phyloP scores from a whole-genome alignment of 1,139 yeast species.

The Debaryomyces coudertii region DNA sequence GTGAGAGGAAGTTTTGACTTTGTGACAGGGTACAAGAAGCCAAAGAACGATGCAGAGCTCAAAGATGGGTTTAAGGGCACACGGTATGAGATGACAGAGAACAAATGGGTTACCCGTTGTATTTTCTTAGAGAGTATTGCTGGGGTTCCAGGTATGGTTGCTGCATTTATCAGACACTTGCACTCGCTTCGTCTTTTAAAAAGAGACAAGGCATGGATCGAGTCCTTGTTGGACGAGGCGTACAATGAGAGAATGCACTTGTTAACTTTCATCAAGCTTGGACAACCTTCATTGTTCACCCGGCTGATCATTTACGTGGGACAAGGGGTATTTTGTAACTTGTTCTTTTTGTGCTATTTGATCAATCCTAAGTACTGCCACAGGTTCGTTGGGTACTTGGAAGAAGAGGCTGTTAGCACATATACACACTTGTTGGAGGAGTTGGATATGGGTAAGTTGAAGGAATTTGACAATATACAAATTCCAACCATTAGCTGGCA shows the following conservation, averaged over 20 bases:
- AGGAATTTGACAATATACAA: conserved; percentile 45
- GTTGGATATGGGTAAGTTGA: conserved; percentile 56
- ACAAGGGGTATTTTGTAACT: conserved; percentile 72
- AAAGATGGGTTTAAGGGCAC: conserved; percentile 46
- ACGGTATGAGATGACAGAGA: conserved; percentile 59
- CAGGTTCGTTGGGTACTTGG: conserved; percentile 76
- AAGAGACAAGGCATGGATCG: conserved; percentile 78
- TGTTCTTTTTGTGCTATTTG: conserved; percentile 64
- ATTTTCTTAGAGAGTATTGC: conserved; percentile 75
- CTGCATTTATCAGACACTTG: conserved; percentile 68
- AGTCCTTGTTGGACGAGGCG: conserved; percentile 74
- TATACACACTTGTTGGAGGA: conserved; percentile 63
- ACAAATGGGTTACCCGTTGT: conserved; percentile 68
- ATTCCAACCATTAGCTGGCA: conserved; percentile 63
- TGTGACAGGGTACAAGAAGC: conserved; percentile 67
- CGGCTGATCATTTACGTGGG: conserved; percentile 59
- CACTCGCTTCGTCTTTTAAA: conserved; percentile 61
- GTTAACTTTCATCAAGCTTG: conserved; percentile 67
- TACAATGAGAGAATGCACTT: conserved; percentile 81
- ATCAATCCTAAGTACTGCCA: conserved; percentile 68
- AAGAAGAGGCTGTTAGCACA: conserved; percentile 78
- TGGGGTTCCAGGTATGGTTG: conserved; percentile 81
- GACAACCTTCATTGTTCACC: conserved; percentile 66
- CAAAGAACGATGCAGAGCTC: conserved; percentile 35
- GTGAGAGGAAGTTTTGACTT: conserved; percentile 59